phyloP scores from a whole-genome alignment of 768 basidiomycete genomes.

The Phaffia tasmanica region DNA sequence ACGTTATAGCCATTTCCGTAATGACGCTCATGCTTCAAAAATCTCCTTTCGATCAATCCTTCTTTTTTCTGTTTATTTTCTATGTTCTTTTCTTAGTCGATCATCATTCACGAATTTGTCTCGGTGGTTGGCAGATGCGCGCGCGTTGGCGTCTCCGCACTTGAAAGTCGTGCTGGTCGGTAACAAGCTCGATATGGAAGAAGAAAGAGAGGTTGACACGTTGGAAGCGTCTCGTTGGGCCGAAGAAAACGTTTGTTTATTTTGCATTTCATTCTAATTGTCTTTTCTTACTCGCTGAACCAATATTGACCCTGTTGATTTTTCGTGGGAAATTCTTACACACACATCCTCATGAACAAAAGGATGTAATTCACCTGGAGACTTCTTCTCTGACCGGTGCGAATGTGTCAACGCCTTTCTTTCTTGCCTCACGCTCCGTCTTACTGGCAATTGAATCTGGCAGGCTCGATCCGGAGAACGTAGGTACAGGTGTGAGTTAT shows the following conservation, averaged over 20 bases:
- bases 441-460: constrained; percentile 84
- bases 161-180: constrained; percentile 65
- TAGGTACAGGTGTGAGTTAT: constrained; percentile 86
- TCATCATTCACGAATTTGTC: constrained; percentile 31
- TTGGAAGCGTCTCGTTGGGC: constrained; percentile 92
- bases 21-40: neutral
- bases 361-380: constrained; percentile 88
- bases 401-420: constrained; percentile 82
- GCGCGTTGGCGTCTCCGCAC: constrained; percentile 83
- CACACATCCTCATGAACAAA: neutral
- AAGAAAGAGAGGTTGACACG: constrained; percentile 87
- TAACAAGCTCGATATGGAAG: constrained; percentile 89
- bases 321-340: constrained; percentile 40
- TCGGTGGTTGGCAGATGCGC: constrained; percentile 85
- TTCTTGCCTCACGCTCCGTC: constrained; percentile 69
- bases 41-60: neutral
- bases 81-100: neutral
- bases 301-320: neutral
- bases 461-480: constrained; percentile 75
- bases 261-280: neutral
- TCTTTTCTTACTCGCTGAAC: neutral
- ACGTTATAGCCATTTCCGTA: too few species aligned
- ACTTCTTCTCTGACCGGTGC: constrained; percentile 83
- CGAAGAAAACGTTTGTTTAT: constrained; percentile 56
- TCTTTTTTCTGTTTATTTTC: neutral